Evolutionary conservation across 108 stramenopile species (phyloP), one percentile per base, ranked within the genome.

Genomic region (Pseudonitzschia delicatissima): DNA sequence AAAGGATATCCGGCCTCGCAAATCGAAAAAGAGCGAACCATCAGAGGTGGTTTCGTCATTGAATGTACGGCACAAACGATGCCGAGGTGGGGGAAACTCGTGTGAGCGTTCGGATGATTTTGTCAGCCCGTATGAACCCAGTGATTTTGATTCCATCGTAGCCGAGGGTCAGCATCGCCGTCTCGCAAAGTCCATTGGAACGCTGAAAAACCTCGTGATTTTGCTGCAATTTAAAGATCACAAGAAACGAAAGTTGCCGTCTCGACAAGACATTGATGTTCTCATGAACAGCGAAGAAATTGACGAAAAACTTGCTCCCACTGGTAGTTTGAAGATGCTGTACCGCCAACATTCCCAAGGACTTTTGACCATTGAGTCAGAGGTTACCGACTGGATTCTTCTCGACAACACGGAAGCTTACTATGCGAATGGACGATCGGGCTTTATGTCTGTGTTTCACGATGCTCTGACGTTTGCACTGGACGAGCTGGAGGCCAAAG

Each of bases 331-430:
- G 45, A 47, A 64, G 9, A 53, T 53, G 64, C 44, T 68, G 5
- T 80, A 72, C 50, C 26, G 31, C 45, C 44, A 72, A 58, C 50
- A 68, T 34, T 80, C 79, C 17, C 76, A 80, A 29, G 74, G 66
- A 15, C 31, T 61, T 17, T 29, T 80, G 11, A 48, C 25, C 27
- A 60, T 80, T 34, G 66, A 72, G 25, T 80, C 79, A 1, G 48
- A 37, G 2, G 60, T 80, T 13, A 48, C 47, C 4, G 51, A 52
- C 7, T 80, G 79, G 79, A 31, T 76, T 2, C 20, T 23, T 2
- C 12, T 69, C 6, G n/a, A 33, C 5, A n/a, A 49, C 4, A 53
- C 34, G 8, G 79, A 80, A 69, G 11, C 34, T 3, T 63, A 71
- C 23, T 67, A 63, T 35, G 74, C 63, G 17, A 66, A 67, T 21